Percentiles rank a stretch among this genome's conserved stretches.
phyloP scores from a whole-genome alignment of 2,329 filamentous ascomycete genomes.

The Neonectria hederae region DNA sequence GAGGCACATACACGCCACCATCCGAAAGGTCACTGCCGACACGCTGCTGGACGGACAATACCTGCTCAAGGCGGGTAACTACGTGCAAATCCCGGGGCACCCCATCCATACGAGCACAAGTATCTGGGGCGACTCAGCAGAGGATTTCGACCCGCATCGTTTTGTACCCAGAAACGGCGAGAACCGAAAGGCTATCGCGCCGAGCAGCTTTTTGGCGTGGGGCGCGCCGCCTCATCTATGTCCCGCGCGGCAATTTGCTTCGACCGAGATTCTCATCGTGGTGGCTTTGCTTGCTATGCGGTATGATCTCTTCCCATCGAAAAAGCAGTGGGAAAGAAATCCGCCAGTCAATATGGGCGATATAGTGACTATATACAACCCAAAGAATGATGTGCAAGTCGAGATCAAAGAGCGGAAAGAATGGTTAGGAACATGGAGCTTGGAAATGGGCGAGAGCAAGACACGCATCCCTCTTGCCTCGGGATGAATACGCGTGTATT shows the following conservation, averaged over 20 bases:
- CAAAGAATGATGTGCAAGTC: slow-evolving; percentile 29
- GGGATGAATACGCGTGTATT: slow-evolving; percentile 24
- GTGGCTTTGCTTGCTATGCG: slow-evolving; percentile 25
- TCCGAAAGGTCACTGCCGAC: neutral
- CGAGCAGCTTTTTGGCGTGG: slow-evolving; percentile 46
- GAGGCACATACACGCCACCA: neutral
- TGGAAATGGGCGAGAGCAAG: slow-evolving; percentile 39
- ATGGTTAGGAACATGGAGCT: slow-evolving; percentile 32
- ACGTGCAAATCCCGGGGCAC: slow-evolving; percentile 36
- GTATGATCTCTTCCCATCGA: slow-evolving; percentile 5
- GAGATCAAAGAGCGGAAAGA: slow-evolving; percentile 14
- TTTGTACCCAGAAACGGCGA: slow-evolving; percentile 20
- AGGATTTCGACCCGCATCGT: slow-evolving; percentile 28
- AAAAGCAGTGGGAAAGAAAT: slow-evolving; percentile 12
- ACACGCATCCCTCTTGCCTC: slow-evolving; percentile 40
- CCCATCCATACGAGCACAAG: slow-evolving; percentile 43
- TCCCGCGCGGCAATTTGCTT: slow-evolving; percentile 43
- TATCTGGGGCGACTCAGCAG: slow-evolving; percentile 47
- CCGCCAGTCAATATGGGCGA: slow-evolving; percentile 21
- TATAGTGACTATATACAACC: slow-evolving; percentile 20
- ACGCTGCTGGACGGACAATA: neutral
- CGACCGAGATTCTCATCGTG: slow-evolving; percentile 41
- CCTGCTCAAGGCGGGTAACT: neutral
- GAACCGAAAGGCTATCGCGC: slow-evolving; percentile 38
- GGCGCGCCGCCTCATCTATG: slow-evolving; percentile 44